Base-by-base conservation (phyloP, 768 basidiomycete species). In the Psilocybe azurescens region DNA sequence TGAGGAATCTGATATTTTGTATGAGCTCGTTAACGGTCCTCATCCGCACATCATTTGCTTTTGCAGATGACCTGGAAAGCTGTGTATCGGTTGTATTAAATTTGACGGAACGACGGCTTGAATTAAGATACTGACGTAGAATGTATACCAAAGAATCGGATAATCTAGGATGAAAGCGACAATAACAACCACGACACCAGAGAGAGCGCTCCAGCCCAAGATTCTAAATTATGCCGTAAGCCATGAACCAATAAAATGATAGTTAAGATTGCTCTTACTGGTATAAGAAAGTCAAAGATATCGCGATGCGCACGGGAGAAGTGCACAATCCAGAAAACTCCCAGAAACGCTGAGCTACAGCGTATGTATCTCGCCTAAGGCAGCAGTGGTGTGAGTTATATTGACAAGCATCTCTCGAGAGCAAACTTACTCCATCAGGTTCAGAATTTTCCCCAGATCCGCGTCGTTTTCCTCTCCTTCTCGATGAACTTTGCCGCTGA, bases 121-220 rank as follows among this genome's bases (percentile, higher is more conserved):
- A 36, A 60, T 32, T 16, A 29, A 11, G 1, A 20, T 10, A 74
- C 85, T 61, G 63, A 89, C 89, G 57, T 75, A 80, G 60, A 93
- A 78, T 67, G 87, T 87, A 62, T 87, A 86, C 66, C 83, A 86
- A 3, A 86, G 87, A 53, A 93, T 72, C 10, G 89, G 88, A 59
- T 87, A 88, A 71, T 90, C 91, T 61, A 92, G 67, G 7, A 82
- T 74, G 58, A 86, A 87, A 2, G 86, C 86, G 10, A 89, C 62
- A 7, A 88, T 67, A 32, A 93, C 81, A 11, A 92, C 86, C 7
- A 79, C 79, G 10, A 91, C 87, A 6, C 90, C 91, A 28, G 88
- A 84, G 36, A 93, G 80, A 1, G 90, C 86, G 58, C 88, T 89
- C 89, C 90, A 92, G 5, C 93, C 93, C 29, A 94, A 79, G 39